Base-by-base conservation (phyloP, 148 eudicot species). In the Drosera capensis region DNA sequence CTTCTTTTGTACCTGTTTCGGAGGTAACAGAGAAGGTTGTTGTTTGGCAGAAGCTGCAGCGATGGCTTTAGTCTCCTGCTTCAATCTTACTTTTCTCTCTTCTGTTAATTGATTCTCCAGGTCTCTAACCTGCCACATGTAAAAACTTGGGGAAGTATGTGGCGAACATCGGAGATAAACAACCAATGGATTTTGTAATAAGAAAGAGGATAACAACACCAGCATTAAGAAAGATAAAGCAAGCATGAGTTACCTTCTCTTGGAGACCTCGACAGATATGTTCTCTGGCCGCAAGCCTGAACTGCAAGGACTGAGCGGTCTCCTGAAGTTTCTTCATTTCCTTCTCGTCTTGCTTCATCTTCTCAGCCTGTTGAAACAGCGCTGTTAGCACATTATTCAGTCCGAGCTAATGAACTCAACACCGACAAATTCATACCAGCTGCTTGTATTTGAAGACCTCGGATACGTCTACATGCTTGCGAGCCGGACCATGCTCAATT, bases 381-480 rank as follows among this genome's bases (percentile, higher is more conserved):
- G n/a, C n/a, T n/a, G n/a, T n/a, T n/a, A n/a, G n/a, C n/a, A n/a
- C n/a, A n/a, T n/a, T n/a, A n/a, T n/a, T n/a, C n/a, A n/a, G n/a
- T n/a, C n/a, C n/a, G n/a, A n/a, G n/a, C n/a, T n/a, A n/a, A n/a
- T n/a, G n/a, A n/a, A n/a, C n/a, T n/a, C n/a, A n/a, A n/a, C n/a
- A n/a, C n/a, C 14, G 9, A 31, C 56, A 14, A 8, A 20, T 19
- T 34, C 67, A 21, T 65, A 86, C 96, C 73, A 86, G 56, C 52
- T 81, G 93, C 76, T 81, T 86, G 62, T 86, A 81, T 69, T 86
- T 86, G 9, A 66, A 60, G 28, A 81, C 79, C 63, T 86, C 96
- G 1, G 81, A 48, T 23, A 62, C 22, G 40, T 86, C 96, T 17
- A 79, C 54, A 54, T 86, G 96, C 59, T 71, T 86, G 46, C 86